Conservation (phyloP, 2,329 filamentous ascomycete species). For the Tolypocladium paradoxum region DNA sequence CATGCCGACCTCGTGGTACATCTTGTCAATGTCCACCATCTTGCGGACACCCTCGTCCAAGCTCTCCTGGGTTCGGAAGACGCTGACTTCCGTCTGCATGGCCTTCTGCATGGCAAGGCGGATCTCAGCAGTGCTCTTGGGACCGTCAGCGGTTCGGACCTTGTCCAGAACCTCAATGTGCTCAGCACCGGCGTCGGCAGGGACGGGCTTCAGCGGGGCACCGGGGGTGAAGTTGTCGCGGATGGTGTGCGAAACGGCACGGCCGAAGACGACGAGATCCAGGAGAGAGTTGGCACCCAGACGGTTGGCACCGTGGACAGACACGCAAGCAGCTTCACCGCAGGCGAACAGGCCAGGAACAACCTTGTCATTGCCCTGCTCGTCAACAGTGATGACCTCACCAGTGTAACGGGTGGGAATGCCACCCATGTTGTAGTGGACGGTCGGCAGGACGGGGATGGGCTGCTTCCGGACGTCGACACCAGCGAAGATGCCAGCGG, state of each 20-base stretch:
- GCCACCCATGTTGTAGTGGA: conserved; percentile 99
- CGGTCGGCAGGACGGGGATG: conserved; percentile 90
- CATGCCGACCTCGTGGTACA: conserved; percentile 76
- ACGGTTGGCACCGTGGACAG: conserved; percentile 95
- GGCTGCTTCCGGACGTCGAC: conserved; percentile 96
- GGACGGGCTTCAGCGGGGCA: conserved; percentile 64
- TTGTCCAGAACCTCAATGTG: conserved; percentile 80
- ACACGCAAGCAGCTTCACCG: conserved; percentile 94
- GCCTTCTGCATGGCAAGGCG: conserved; percentile 91
- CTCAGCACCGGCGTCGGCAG: conserved; percentile 78
- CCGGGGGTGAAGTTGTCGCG: conserved; percentile 87
- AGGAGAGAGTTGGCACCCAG: conserved; percentile 96
- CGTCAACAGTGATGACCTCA: conserved; percentile 84
- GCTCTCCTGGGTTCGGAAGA: conserved; percentile 90
- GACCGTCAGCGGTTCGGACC: conserved; percentile 71
- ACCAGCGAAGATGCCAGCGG: conserved; percentile 91
- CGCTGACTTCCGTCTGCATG: conserved; percentile 95
- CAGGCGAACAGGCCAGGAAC: conserved; percentile 94
- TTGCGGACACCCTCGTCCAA: conserved; percentile 87
- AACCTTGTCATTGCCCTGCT: conserved; percentile 78
- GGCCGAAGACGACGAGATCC: conserved; percentile 93
- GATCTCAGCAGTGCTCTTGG: conserved; percentile 81
- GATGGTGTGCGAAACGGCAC: conserved; percentile 94
- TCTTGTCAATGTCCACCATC: conserved; percentile 74
- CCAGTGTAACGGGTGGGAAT: conserved; percentile 96